phyloP scores from a whole-genome alignment of 78 protist species.

The Acrasis kona region DNA sequence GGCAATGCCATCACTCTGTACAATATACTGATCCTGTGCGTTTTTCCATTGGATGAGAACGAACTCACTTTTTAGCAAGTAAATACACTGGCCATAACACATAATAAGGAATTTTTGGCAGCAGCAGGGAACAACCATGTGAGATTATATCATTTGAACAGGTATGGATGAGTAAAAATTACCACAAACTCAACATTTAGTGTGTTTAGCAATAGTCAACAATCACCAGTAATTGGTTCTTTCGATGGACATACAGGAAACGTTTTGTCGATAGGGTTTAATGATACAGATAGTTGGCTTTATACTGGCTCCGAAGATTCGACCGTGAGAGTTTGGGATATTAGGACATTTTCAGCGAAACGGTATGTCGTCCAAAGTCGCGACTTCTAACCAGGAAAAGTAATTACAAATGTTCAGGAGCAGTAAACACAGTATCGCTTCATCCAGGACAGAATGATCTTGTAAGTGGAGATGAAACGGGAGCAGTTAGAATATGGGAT shows the following conservation, averaged over 20 bases:
- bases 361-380: neutral
- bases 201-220: slow-evolving; percentile 21
- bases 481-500: slow-evolving; percentile 84
- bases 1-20: neutral
- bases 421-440: slow-evolving; percentile 63
- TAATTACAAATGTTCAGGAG: neutral
- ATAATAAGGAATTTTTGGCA: slow-evolving; percentile 73
- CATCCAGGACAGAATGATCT: slow-evolving; percentile 88
- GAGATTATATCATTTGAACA: slow-evolving; percentile 60
- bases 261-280: slow-evolving; percentile 59
- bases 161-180: too few relatives aligned
- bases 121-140: slow-evolving; percentile 88
- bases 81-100: slow-evolving; percentile 73
- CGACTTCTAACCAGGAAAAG: neutral
- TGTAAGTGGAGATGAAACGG: slow-evolving; percentile 76
- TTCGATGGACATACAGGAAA: slow-evolving; percentile 23
- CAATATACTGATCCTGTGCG: neutral
- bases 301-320: slow-evolving; percentile 87
- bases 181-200: too few relatives aligned
- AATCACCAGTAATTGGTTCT: neutral
- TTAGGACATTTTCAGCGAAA: slow-evolving; percentile 36
- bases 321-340: slow-evolving; percentile 90
- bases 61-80: slow-evolving; percentile 87
- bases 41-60: slow-evolving; percentile 74
- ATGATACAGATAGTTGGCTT: slow-evolving; percentile 78